These are phyloP conservation scores for Vanrija sp. DNA, from an alignment of 1,284 basidiomycete genomes.

Conservation along the genomic window DNA sequence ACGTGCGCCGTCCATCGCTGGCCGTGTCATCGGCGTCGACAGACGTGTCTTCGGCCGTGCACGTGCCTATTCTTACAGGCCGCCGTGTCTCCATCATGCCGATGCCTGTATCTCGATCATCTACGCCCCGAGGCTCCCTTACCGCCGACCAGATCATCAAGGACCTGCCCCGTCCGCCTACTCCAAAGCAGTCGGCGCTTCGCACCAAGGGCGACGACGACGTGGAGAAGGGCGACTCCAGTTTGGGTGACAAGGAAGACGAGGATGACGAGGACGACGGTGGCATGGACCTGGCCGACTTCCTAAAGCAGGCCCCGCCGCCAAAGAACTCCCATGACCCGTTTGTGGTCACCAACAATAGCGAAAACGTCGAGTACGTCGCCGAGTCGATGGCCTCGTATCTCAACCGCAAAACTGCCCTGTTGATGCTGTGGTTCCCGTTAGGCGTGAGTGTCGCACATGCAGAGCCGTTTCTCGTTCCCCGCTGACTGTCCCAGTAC, in stretches of 20 bases:
- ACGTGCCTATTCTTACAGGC: not conserved
- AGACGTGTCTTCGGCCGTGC: not conserved
- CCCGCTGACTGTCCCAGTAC: constrained; percentile 22
- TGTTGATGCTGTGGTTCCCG: constrained; percentile 50
- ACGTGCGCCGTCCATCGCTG: constrained; percentile 1
- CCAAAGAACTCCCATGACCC: constrained; percentile 16
- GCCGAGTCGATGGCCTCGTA: constrained; percentile 48
- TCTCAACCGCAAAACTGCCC: constrained; percentile 49
- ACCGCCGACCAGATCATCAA: not conserved
- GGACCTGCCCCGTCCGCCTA: no score
- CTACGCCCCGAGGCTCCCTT: not conserved
- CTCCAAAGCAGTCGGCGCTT: no score
- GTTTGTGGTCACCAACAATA: constrained; percentile 21
- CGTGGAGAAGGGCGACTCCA: constrained; percentile 8
- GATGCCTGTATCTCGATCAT: no score
- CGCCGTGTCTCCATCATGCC: not conserved
- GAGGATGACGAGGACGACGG: constrained; percentile 31
- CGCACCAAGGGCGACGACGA: not conserved
- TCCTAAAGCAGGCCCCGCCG: constrained; percentile 29
- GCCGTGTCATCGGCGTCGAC: not conserved
- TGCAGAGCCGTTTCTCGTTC: no score
- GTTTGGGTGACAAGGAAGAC: constrained; percentile 2
- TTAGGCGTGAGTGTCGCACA: constrained; percentile 38
- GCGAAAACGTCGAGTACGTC: constrained; percentile 37
- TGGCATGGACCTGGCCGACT: constrained; percentile 35